Conservation (phyloP, 2,329 filamentous ascomycete species). For the Sclerotinia minor region DNA sequence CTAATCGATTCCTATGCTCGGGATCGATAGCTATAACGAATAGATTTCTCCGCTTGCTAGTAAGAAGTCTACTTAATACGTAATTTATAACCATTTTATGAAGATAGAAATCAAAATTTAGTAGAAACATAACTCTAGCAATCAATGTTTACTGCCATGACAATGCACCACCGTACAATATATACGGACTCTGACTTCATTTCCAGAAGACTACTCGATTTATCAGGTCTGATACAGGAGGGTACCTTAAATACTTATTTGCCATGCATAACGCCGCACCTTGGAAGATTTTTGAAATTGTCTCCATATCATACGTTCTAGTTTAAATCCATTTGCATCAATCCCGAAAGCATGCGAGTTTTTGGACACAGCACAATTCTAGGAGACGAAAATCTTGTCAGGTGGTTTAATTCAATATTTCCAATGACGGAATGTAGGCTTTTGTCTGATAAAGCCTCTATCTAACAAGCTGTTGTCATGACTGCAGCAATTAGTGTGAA, state of each 20-base stretch:
- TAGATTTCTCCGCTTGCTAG: too few relatives aligned
- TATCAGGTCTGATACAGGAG: background rate
- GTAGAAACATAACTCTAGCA: slow-evolving; percentile 62
- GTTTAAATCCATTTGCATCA: slow-evolving; percentile 58
- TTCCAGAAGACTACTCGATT: slow-evolving; percentile 71
- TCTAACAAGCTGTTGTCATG: slow-evolving; percentile 51
- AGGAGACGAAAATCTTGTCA: slow-evolving; percentile 54
- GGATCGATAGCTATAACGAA: slow-evolving; percentile 47
- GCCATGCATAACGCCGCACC: slow-evolving; percentile 35
- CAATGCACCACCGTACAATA: slow-evolving; percentile 65
- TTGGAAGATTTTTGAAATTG: slow-evolving; percentile 62
- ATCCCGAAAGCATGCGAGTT: slow-evolving; percentile 63
- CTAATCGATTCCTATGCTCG: slow-evolving; percentile 47
- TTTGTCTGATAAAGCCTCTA: slow-evolving; percentile 43
- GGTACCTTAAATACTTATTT: slow-evolving; percentile 42
- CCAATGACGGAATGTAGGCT: slow-evolving; percentile 41
- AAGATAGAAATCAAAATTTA: slow-evolving; percentile 68
- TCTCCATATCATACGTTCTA: slow-evolving; percentile 73
- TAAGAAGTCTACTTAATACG: slow-evolving; percentile 54
- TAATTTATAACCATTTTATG: slow-evolving; percentile 61
- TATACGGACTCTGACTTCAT: slow-evolving; percentile 68
- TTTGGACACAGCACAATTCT: slow-evolving; percentile 56
- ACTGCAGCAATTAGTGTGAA: slow-evolving; percentile 60
- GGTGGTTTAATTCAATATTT: slow-evolving; percentile 47
- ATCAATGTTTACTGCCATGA: slow-evolving; percentile 72